phyloP scores from a whole-genome alignment of 2,329 filamentous ascomycete species.

The Emergomyces orientalis region DNA sequence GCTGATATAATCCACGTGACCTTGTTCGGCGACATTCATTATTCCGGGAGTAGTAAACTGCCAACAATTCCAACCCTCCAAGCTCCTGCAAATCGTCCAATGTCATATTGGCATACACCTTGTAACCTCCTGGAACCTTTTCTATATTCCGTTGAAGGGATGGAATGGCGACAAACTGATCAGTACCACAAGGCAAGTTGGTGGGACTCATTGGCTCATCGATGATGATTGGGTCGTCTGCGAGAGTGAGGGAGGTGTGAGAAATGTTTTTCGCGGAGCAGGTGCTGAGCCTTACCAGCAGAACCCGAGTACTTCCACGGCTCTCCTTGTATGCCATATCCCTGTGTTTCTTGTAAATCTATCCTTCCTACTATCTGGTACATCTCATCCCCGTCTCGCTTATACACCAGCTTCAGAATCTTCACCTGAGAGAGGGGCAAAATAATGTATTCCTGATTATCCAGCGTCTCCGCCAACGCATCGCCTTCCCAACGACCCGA shows the following conservation, averaged over 20 bases:
- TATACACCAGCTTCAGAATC: neutral
- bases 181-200: neutral
- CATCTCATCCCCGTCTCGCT: neutral
- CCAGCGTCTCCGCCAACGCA: neutral
- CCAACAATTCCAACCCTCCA: neutral
- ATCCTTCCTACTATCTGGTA: neutral
- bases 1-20: neutral
- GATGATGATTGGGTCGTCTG: neutral
- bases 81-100: neutral
- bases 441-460: neutral
- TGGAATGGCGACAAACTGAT: too few species aligned
- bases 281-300: too few species aligned
- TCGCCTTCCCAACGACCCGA: neutral
- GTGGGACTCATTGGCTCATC: neutral
- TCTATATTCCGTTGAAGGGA: slow-evolving; percentile 1
- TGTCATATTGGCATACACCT: neutral
- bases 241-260: neutral
- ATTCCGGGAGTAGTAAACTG: neutral
- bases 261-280: neutral
- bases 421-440: neutral
- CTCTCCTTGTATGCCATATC: neutral
- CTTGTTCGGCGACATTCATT: neutral
- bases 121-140: neutral
- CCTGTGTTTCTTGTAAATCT: neutral
- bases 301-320: neutral